phyloP scores from a whole-genome alignment of 768 basidiomycete species.

The Scleroderma bovista region DNA sequence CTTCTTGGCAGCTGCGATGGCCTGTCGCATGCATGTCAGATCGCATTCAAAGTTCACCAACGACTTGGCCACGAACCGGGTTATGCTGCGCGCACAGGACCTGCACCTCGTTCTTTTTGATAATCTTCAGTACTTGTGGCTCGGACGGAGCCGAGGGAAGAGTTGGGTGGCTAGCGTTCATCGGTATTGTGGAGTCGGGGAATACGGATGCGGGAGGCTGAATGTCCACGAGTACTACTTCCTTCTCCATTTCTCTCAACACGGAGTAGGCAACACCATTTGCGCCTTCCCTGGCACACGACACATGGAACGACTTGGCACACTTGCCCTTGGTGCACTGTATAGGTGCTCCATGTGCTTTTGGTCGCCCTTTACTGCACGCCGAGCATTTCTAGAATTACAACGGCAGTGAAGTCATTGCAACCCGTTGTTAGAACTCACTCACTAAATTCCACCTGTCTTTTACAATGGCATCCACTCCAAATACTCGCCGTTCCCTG shows the following conservation, averaged over 20 bases:
- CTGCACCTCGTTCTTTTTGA: conserved; percentile 71
- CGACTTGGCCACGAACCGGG: conserved; percentile 52
- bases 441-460: conserved; percentile 90
- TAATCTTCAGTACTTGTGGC: conserved; percentile 49
- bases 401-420: background rate
- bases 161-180: background rate
- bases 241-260: conserved; percentile 71
- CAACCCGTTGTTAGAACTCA: conserved; percentile 6
- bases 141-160: conserved; percentile 6
- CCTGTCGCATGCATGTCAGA: conserved; percentile 35
- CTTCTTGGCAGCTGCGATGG: conserved; percentile 67
- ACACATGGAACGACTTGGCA: conserved; percentile 88
- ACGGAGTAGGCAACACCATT: conserved; percentile 55
- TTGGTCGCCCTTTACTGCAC: conserved; percentile 64
- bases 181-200: conserved; percentile 1
- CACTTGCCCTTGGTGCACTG: conserved; percentile 96
- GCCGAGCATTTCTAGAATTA: conserved; percentile 79
- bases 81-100: conserved; percentile 86
- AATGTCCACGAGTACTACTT: conserved; percentile 61
- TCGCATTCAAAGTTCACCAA: background rate
- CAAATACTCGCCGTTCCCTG: conserved; percentile 61
- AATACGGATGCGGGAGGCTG: conserved; percentile 9
- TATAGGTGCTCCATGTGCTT: conserved; percentile 74
- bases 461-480: conserved; percentile 83
- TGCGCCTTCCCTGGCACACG: conserved; percentile 64